Conservation (phyloP, 257 asterid genomes). For the Rubia yunnanensis region DNA sequence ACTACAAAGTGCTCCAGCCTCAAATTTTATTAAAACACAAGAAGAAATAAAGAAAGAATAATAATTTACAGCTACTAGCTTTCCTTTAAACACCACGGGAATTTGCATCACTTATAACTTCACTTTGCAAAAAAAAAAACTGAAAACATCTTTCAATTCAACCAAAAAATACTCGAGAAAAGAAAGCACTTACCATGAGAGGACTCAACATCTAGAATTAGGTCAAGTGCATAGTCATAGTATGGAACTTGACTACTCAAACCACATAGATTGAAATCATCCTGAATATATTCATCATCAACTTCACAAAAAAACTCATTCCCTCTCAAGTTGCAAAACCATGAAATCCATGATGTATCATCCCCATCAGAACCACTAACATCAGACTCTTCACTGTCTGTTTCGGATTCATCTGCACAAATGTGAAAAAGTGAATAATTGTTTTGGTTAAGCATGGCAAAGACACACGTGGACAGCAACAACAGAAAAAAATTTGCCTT, state of each 20-base stretch:
- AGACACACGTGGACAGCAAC: not conserved
- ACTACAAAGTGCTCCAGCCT: not conserved
- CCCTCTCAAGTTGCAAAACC: constrained; percentile 99
- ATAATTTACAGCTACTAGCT: not conserved
- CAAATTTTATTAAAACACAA: not conserved
- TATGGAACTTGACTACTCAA: constrained; percentile 94
- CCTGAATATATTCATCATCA: constrained; percentile 96
- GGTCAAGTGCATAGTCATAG: constrained; percentile 93
- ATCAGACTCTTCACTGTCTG: constrained; percentile 95
- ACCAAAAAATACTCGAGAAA: not conserved
- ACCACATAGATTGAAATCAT: constrained; percentile 94
- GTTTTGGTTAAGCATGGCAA: not conserved
- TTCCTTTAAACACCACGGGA: not conserved
- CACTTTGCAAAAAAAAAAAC: not conserved
- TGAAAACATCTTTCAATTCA: not conserved
- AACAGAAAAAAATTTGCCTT: not conserved
- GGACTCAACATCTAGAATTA: constrained; percentile 87
- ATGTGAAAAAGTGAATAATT: not conserved
- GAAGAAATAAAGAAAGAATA: not conserved
- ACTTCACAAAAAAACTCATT: constrained; percentile 96
- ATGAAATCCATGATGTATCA: constrained; percentile 95
- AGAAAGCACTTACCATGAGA: constrained; percentile 64
- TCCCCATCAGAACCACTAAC: constrained; percentile 98
- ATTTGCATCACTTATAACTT: not conserved
- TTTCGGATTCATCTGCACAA: constrained; percentile 81